Conservation (phyloP, 768 basidiomycete genomes). For the Floccularia luteovirens region DNA sequence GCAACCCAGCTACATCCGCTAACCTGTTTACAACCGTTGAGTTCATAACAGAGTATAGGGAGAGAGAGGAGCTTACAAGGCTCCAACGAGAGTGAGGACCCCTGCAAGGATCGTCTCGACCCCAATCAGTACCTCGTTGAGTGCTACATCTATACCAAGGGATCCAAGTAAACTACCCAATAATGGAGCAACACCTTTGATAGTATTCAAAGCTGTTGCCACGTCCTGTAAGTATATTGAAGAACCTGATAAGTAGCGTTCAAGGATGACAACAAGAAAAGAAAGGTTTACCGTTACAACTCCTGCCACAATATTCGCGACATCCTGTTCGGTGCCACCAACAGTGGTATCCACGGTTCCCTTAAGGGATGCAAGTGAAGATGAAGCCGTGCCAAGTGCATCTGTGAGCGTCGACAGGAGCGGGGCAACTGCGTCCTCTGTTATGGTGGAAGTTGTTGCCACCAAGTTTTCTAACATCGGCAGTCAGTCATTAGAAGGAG, state of each 20-base stretch:
- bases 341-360: conserved; percentile 4
- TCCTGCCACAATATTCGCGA: conserved; percentile 6
- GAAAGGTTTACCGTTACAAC: conserved; percentile 2
- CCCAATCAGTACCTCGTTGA: conserved; percentile 2
- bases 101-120: conserved; percentile 2
- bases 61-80: neutral
- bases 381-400: conserved; percentile 1
- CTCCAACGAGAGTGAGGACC: neutral
- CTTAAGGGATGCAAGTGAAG: neutral
- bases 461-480: neutral
- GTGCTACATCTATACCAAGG: conserved; percentile 1
- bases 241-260: too few relatives aligned
- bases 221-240: neutral
- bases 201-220: neutral
- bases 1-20: neutral
- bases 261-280: too few relatives aligned
- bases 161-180: neutral
- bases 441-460: conserved; percentile 2
- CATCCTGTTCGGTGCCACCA: conserved; percentile 9
- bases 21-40: neutral
- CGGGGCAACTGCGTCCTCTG: conserved; percentile 3
- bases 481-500: neutral
- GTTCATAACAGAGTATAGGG: neutral
- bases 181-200: neutral
- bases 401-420: conserved; percentile 2